Percentiles rank a stretch among this genome's conserved stretches.
These are phyloP conservation scores for Yarrowia porcina DNA, from an alignment of 805 yeast genomes.

Conservation along the genomic window DNA sequence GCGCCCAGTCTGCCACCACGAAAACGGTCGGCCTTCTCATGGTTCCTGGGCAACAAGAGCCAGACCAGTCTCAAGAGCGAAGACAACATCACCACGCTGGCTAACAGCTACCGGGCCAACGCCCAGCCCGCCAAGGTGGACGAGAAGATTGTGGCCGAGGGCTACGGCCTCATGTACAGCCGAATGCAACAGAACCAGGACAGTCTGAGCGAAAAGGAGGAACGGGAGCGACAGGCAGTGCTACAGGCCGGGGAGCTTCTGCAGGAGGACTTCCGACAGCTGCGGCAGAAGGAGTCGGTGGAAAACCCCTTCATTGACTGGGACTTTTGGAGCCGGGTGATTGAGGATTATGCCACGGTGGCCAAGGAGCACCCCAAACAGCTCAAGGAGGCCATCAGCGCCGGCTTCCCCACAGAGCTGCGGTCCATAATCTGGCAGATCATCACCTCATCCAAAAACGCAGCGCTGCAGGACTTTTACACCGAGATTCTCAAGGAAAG, in stretches of 20 bases:
- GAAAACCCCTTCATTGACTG: constrained; percentile 34
- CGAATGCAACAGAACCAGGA: constrained; percentile 23
- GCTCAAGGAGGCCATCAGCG: constrained; percentile 58
- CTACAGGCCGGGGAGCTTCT: not conserved
- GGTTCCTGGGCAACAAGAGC: constrained; percentile 25
- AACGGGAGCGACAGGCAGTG: constrained; percentile 22
- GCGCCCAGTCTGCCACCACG: constrained; percentile 30
- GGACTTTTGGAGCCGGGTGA: constrained; percentile 82
- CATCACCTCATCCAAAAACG: constrained; percentile 72
- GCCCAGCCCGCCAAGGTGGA: constrained; percentile 14
- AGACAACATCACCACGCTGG: constrained; percentile 6
- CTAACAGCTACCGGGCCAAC: constrained; percentile 6
- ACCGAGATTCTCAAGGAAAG: constrained; percentile 46
- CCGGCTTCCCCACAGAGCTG: constrained; percentile 80
- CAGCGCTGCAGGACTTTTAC: constrained; percentile 57
- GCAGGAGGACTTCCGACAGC: constrained; percentile 18
- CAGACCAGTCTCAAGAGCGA: constrained; percentile 23
- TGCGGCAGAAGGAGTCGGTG: constrained; percentile 1
- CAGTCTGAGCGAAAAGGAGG: constrained; percentile 18
- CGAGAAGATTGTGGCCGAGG: constrained; percentile 16
- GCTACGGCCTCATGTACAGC: constrained; percentile 18
- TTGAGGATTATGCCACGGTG: constrained; percentile 67
- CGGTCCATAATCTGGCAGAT: constrained; percentile 93
- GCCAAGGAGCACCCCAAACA: constrained; percentile 60
- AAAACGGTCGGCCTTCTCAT: constrained; percentile 22